phyloP scores from a whole-genome alignment of 306 rosid genomes.

The Quercus ilex region DNA sequence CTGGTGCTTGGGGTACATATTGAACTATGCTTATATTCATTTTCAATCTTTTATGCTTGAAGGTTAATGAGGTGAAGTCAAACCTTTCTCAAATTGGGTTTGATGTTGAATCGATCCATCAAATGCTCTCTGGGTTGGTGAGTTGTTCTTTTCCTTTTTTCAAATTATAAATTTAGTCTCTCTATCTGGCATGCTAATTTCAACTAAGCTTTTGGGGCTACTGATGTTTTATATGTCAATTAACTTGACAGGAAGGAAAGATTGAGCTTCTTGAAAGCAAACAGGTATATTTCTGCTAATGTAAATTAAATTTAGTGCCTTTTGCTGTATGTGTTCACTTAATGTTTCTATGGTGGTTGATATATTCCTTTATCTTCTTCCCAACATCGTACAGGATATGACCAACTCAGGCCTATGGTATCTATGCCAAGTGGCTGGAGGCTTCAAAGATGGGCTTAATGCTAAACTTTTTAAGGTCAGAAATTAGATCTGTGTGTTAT shows the following conservation, averaged over 20 bases:
- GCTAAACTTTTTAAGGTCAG: constrained; percentile 35
- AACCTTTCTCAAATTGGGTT: constrained; percentile 69
- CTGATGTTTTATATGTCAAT: constrained; percentile 8
- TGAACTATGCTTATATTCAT: background rate
- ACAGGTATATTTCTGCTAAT: constrained; percentile 34
- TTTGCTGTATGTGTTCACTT: background rate
- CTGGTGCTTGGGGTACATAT: background rate
- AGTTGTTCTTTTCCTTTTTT: background rate
- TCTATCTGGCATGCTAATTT: background rate
- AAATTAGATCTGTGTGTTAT: background rate
- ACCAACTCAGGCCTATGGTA: constrained; percentile 50
- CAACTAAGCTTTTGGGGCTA: background rate
- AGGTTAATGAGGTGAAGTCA: constrained; percentile 74
- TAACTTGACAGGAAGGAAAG: constrained; percentile 42
- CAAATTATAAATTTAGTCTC: too few relatives aligned
- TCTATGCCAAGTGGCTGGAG: constrained; percentile 50
- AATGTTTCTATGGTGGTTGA: background rate
- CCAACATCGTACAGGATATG: constrained; percentile 25
- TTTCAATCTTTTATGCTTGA: constrained; percentile 8
- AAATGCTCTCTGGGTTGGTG: constrained; percentile 53
- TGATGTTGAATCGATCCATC: constrained; percentile 42
- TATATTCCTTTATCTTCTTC: background rate
- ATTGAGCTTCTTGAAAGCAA: constrained; percentile 45
- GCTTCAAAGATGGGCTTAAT: constrained; percentile 26
- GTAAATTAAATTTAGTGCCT: background rate